phyloP scores from a whole-genome alignment of 164 flowering plant species.

The Aristolochia fimbriata region DNA sequence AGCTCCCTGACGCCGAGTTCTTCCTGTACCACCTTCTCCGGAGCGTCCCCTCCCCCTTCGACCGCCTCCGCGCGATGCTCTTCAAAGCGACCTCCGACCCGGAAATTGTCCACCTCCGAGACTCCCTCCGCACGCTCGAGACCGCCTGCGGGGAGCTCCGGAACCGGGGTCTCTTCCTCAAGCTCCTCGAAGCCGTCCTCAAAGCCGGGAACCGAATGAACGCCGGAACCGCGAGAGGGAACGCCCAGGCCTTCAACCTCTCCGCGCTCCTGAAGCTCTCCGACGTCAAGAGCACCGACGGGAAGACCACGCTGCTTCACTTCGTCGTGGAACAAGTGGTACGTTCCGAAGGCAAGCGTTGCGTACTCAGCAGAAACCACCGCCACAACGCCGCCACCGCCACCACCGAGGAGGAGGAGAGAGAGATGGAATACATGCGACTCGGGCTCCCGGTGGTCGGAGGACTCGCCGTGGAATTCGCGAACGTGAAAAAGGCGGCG shows the following conservation, averaged over 20 bases:
- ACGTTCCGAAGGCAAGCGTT: conserved; percentile 57
- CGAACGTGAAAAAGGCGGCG: conserved; percentile 66
- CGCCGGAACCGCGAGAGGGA: conserved; percentile 80
- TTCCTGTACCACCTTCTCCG: conserved; percentile 44
- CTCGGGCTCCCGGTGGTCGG: conserved; percentile 55
- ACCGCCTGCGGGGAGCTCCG: conserved; percentile 61
- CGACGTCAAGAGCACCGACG: conserved; percentile 70
- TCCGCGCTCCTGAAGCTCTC: conserved; percentile 55
- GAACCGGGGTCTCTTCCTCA: conserved; percentile 54
- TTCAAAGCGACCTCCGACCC: conserved; percentile 41
- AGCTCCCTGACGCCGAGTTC: conserved; percentile 57
- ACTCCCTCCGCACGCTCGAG: conserved; percentile 44
- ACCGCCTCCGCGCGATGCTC: conserved; percentile 45
- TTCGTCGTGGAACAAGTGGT: conserved; percentile 80
- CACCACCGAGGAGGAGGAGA: conserved; percentile 38
- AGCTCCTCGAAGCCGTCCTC: conserved; percentile 76
- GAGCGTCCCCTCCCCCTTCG: conserved; percentile 45
- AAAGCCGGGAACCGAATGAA: conserved; percentile 84
- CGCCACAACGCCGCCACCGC: no score
- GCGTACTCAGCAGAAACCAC: conserved; percentile 32
- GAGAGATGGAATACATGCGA: conserved; percentile 41
- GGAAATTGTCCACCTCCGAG: conserved; percentile 42
- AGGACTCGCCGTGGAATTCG: conserved; percentile 47
- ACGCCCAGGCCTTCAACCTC: conserved; percentile 73
- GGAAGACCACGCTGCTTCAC: conserved; percentile 69